Evolutionary conservation across 495 filamentous ascomycete genomes (phyloP).

Genomic region (Tetracladium marchalianum): DNA sequence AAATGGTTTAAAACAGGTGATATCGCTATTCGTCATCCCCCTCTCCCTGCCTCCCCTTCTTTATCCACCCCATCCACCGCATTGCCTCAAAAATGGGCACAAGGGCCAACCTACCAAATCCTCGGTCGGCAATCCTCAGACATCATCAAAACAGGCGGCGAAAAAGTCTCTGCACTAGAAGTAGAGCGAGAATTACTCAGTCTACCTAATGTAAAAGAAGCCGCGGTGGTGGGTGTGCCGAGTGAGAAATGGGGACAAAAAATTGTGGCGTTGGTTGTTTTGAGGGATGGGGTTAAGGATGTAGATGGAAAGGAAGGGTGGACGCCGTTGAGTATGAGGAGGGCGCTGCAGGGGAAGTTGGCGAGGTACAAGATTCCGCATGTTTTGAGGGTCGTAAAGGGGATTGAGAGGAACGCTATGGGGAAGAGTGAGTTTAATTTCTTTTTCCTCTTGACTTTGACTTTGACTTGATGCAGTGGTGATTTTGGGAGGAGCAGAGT

Average conservation of each 20-base stretch:
- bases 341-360: conserved; percentile 64
- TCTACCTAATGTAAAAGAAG: conserved; percentile 72
- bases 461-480: neutral
- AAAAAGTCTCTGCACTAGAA: conserved; percentile 91
- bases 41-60: conserved; percentile 50
- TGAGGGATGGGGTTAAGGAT: conserved; percentile 40
- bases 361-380: conserved; percentile 88
- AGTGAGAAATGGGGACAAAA: conserved; percentile 88
- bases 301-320: conserved; percentile 42
- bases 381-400: conserved; percentile 71
- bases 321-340: conserved; percentile 75
- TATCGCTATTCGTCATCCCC: conserved; percentile 58
- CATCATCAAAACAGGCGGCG: conserved; percentile 92
- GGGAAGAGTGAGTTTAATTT: conserved; percentile 58
- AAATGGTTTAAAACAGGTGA: conserved; percentile 94
- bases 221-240: conserved; percentile 78
- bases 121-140: conserved; percentile 48
- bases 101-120: conserved; percentile 82
- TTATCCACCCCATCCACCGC: too few species aligned
- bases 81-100: conserved; percentile 59
- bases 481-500: neutral
- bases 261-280: conserved; percentile 74
- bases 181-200: conserved; percentile 85
- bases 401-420: conserved; percentile 87
- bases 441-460: conserved; percentile 2